Conservation (phyloP, 2,329 filamentous ascomycete species). For the Fusarium graminum region DNA sequence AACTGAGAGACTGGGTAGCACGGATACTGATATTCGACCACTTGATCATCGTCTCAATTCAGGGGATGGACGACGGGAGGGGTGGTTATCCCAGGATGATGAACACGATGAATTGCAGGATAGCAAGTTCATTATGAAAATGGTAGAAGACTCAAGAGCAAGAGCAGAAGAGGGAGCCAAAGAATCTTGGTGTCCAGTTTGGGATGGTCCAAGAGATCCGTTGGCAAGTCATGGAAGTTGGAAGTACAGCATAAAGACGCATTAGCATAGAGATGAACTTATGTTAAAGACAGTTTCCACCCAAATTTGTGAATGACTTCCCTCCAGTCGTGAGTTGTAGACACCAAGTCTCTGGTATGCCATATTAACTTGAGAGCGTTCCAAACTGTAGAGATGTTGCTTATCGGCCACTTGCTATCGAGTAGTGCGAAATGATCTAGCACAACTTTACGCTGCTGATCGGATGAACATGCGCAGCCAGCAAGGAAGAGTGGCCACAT, state of each 20-base stretch:
- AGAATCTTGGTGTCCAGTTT: conserved; percentile 44
- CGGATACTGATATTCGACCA: conserved; percentile 21
- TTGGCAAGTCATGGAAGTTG: conserved; percentile 32
- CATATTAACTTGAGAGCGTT: conserved; percentile 43
- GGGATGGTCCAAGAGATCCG: conserved; percentile 42
- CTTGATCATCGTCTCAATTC: conserved; percentile 32
- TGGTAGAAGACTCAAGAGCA: conserved; percentile 36
- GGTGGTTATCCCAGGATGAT: conserved; percentile 29
- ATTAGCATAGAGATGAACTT: conserved; percentile 6
- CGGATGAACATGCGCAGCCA: conserved; percentile 43
- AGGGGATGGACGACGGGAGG: conserved; percentile 32
- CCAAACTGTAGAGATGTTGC: conserved; percentile 45
- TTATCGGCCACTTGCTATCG: conserved; percentile 44
- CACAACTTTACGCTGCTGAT: conserved; percentile 42
- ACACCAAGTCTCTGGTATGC: conserved; percentile 39
- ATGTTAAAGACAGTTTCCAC: conserved; percentile 41
- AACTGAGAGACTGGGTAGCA: conserved; percentile 4
- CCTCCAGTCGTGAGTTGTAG: conserved; percentile 42
- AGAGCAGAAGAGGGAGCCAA: conserved; percentile 34
- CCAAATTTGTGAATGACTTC: conserved; percentile 46
- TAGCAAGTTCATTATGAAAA: conserved; percentile 39
- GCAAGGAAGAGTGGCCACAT: conserved; percentile 47
- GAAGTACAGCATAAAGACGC: conserved; percentile 29
- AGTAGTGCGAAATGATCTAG: conserved; percentile 39
- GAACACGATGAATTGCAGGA: conserved; percentile 14